These are phyloP conservation scores for Trichoderma harzianum DNA, from an alignment of 2,329 filamentous ascomycete species.

Conservation along the genomic window DNA sequence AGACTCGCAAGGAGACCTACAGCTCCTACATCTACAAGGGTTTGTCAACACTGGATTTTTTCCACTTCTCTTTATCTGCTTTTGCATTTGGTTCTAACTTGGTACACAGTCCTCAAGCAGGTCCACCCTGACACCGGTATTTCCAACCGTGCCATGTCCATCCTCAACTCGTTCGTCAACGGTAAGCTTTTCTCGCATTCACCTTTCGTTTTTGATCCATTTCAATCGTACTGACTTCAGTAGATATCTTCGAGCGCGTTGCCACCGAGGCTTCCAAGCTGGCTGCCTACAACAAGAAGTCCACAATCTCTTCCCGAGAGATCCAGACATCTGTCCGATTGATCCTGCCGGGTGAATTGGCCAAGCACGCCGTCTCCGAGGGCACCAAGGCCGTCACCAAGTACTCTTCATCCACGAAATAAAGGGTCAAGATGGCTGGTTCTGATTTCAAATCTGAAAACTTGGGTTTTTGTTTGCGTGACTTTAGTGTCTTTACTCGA, in stretches of 20 bases:
- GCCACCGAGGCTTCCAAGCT: slow-evolving; percentile 99
- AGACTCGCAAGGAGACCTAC: slow-evolving; percentile 99
- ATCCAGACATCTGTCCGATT: slow-evolving; percentile 99
- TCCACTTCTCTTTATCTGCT: not conserved
- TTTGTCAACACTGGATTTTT: slow-evolving; percentile 39
- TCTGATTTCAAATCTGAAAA: slow-evolving; percentile 47
- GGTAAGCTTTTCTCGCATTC: slow-evolving; percentile 52
- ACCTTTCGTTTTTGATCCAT: not conserved
- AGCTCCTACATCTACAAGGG: slow-evolving; percentile 99
- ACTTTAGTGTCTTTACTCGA: slow-evolving; percentile 59
- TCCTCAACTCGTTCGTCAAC: slow-evolving; percentile 99
- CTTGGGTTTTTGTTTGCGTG: slow-evolving; percentile 44
- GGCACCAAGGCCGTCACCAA: slow-evolving; percentile 99
- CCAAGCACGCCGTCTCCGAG: slow-evolving; percentile 99
- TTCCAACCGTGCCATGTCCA: slow-evolving; percentile 99
- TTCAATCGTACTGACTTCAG: not conserved
- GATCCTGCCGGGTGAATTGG: slow-evolving; percentile 96
- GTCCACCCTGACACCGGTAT: slow-evolving; percentile 99
- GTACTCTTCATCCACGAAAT: slow-evolving; percentile 99
- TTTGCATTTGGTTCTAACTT: slow-evolving; percentile 14
- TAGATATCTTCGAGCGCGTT: slow-evolving; percentile 98
- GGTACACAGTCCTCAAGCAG: slow-evolving; percentile 88
- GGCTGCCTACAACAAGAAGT: slow-evolving; percentile 99
- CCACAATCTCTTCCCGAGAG: slow-evolving; percentile 97
- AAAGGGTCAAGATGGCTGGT: slow-evolving; percentile 52